Percentiles rank a stretch among this genome's conserved stretches.
Evolutionary conservation across 2,329 filamentous ascomycete genomes (phyloP).

Genomic region (Alternaria incomplexa): DNA sequence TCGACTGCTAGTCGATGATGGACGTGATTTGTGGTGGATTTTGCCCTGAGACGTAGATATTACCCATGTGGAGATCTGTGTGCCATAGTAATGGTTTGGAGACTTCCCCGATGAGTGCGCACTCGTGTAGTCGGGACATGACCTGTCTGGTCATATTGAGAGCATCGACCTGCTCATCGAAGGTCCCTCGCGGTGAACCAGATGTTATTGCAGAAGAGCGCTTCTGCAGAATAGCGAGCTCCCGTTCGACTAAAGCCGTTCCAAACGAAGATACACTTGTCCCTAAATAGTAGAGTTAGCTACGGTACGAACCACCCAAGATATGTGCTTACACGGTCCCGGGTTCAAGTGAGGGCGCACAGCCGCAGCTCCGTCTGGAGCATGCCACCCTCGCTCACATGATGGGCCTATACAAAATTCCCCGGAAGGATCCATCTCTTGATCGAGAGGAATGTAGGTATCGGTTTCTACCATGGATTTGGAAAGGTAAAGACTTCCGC

Average conservation of each 20-base stretch:
- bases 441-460: conserved; percentile 6
- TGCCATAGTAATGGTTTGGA: conserved; percentile 19
- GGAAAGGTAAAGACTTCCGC: conserved; percentile 43
- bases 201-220: background rate
- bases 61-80: conserved; percentile 50
- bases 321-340: conserved; percentile 21
- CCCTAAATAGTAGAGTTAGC: conserved; percentile 22
- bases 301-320: background rate
- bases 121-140: conserved; percentile 13
- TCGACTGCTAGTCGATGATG: conserved; percentile 34
- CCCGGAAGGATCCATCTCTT: conserved; percentile 9
- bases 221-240: conserved; percentile 14
- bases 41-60: conserved; percentile 38
- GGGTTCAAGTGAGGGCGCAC: too few relatives aligned
- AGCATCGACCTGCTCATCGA: conserved; percentile 18
- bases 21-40: conserved; percentile 25
- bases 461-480: conserved; percentile 15
- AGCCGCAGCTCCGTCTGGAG: too few relatives aligned
- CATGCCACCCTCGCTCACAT: conserved; percentile 20
- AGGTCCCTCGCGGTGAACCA: conserved; percentile 14
- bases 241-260: conserved; percentile 24
- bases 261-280: conserved; percentile 23
- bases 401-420: conserved; percentile 28
- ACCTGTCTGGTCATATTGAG: conserved; percentile 19
- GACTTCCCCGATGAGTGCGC: conserved; percentile 6